These are phyloP conservation scores for Candida sanyiensis DNA, from an alignment of 805 yeast genomes.

Conservation along the genomic window DNA sequence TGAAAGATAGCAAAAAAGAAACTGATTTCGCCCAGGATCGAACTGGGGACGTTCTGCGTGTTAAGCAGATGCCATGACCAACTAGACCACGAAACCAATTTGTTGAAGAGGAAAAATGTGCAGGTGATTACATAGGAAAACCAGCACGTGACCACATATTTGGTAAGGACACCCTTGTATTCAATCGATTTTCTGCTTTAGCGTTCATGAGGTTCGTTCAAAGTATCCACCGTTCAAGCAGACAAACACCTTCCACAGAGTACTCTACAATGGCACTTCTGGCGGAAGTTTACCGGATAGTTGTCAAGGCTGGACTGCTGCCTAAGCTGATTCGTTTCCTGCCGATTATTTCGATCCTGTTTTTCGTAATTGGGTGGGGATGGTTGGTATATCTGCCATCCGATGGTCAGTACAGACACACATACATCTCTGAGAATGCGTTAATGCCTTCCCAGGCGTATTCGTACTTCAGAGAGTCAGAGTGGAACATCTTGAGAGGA, in stretches of 20 bases:
- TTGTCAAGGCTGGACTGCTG: slow-evolving; percentile 40
- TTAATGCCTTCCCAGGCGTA: slow-evolving; percentile 94
- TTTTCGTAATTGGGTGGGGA: slow-evolving; percentile 41
- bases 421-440: slow-evolving; percentile 94
- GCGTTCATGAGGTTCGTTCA: no score
- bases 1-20: neutral
- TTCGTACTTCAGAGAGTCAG: slow-evolving; percentile 86
- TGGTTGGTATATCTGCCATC: slow-evolving; percentile 67
- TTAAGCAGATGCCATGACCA: slow-evolving; percentile 99
- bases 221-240: no score
- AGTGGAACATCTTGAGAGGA: slow-evolving; percentile 89
- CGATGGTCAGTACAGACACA: slow-evolving; percentile 74
- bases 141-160: no score
- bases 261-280: slow-evolving; percentile 38
- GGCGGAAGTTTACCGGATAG: slow-evolving; percentile 38
- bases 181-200: no score
- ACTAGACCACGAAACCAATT: slow-evolving; percentile 96
- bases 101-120: neutral
- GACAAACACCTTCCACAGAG: neutral
- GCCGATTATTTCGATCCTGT: slow-evolving; percentile 38
- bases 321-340: slow-evolving; percentile 39
- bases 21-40: slow-evolving; percentile 99
- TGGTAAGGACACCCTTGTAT: no score
- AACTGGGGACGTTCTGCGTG: slow-evolving; percentile 99
- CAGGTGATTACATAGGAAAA: no score